phyloP scores from a whole-genome alignment of 768 basidiomycete species.

The Stropharia rugosoannulata region DNA sequence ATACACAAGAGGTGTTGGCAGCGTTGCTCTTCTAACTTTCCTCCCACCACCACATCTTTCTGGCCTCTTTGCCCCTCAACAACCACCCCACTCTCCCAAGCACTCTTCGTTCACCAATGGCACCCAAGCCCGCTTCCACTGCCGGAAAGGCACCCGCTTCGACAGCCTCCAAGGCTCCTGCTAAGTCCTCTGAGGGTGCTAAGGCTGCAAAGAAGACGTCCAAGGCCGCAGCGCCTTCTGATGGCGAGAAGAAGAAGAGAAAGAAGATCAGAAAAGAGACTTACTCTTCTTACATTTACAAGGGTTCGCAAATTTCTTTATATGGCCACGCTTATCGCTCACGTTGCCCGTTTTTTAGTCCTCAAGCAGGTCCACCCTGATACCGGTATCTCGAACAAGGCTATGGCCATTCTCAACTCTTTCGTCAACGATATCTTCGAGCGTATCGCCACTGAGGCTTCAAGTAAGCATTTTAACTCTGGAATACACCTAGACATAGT shows the following conservation, averaged over 20 bases:
- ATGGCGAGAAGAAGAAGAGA: constrained; percentile 85
- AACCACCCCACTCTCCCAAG: no score
- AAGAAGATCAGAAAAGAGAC: constrained; percentile 88
- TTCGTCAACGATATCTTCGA: constrained; percentile 97
- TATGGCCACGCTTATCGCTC: constrained; percentile 55
- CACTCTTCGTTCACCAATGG: constrained; percentile 86
- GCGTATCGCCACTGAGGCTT: constrained; percentile 87
- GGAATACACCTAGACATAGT: not conserved
- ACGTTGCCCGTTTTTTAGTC: constrained; percentile 80
- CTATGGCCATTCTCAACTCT: constrained; percentile 96
- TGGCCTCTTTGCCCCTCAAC: constrained; percentile 94
- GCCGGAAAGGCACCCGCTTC: constrained; percentile 82
- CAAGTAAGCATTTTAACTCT: constrained; percentile 50
- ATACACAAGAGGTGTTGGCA: constrained; percentile 22
- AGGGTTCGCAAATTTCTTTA: constrained; percentile 44
- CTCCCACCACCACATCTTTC: constrained; percentile 94
- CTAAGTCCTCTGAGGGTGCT: constrained; percentile 56
- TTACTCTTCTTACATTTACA: constrained; percentile 92
- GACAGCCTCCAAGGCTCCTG: constrained; percentile 72
- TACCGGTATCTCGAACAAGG: constrained; percentile 99
- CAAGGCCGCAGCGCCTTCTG: constrained; percentile 59
- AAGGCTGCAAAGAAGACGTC: constrained; percentile 84
- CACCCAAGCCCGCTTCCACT: constrained; percentile 80
- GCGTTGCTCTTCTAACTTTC: constrained; percentile 21
- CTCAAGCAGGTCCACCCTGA: constrained; percentile 98